Evolutionary conservation across 2,329 filamentous ascomycete genomes (phyloP).

Genomic region (Diaporthe sp.): DNA sequence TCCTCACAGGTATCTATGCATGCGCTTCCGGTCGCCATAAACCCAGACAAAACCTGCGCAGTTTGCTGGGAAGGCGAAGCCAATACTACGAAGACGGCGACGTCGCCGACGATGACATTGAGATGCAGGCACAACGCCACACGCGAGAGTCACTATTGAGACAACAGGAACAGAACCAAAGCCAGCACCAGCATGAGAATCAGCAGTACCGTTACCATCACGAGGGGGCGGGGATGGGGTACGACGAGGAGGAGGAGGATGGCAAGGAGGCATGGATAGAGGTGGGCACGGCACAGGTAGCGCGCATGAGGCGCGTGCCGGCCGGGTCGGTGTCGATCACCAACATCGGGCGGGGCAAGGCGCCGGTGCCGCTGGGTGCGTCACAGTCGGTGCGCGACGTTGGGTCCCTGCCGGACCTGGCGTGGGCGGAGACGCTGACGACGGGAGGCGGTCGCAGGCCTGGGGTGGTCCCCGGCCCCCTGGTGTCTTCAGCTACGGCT

Average conservation of each 20-base stretch:
- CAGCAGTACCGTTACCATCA: background rate
- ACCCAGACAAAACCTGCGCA: background rate
- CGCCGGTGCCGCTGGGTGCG: background rate
- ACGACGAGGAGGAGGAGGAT: constrained; percentile 7
- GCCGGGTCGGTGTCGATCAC: constrained; percentile 19
- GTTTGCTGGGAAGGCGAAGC: background rate
- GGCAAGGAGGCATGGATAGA: background rate
- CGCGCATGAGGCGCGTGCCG: background rate
- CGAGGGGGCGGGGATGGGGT: constrained; percentile 1
- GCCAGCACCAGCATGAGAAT: background rate
- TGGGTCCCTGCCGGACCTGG: constrained; percentile 21
- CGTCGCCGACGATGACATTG: background rate
- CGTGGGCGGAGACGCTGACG: constrained; percentile 25
- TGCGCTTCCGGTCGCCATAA: background rate
- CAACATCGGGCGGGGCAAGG: constrained; percentile 17
- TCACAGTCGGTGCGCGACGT: constrained; percentile 25
- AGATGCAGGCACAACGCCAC: constrained; percentile 2
- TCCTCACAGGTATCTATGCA: constrained; percentile 7
- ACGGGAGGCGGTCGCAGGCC: constrained; percentile 24
- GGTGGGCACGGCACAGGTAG: constrained; percentile 11
- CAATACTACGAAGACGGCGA: background rate
- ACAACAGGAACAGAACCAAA: background rate
- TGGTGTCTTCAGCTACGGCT: too few species aligned
- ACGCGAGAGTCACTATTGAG: background rate
- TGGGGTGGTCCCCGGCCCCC: background rate